Evolutionary conservation across 768 basidiomycete species (phyloP).

Genomic region (Pleurotus sapidus): DNA sequence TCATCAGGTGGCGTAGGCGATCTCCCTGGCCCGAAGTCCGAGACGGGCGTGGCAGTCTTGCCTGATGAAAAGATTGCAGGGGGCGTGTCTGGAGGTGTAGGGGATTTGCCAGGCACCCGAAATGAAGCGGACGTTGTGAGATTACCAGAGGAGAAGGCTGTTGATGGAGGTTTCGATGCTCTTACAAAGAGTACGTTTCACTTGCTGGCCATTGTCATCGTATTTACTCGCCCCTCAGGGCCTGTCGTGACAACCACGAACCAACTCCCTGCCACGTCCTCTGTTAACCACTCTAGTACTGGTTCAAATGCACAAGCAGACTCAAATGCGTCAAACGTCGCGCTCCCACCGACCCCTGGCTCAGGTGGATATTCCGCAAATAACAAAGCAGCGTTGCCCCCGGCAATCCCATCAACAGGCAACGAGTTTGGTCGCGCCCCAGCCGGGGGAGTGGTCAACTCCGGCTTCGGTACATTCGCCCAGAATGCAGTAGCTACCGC

Average conservation of each 20-base stretch:
- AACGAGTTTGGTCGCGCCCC: neutral
- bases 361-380: neutral
- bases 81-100: conserved; percentile 28
- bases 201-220: neutral
- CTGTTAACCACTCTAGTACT: neutral
- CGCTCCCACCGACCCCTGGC: neutral
- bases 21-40: conserved; percentile 35
- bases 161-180: neutral
- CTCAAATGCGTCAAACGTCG: neutral
- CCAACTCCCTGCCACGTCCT: neutral
- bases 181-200: neutral
- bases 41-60: conserved; percentile 43
- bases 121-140: conserved; percentile 24
- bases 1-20: neutral
- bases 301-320: neutral
- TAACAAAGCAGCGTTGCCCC: neutral
- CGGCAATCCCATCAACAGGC: neutral
- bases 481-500: neutral
- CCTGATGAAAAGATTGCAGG: conserved; percentile 40
- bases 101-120: conserved; percentile 35
- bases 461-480: neutral
- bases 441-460: neutral
- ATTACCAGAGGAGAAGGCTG: conserved; percentile 35
- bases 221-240: neutral
- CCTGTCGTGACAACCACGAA: neutral